Base-by-base conservation (phyloP, 169 alveolate genomes). In the Plasmodium cynomolgi region DNA sequence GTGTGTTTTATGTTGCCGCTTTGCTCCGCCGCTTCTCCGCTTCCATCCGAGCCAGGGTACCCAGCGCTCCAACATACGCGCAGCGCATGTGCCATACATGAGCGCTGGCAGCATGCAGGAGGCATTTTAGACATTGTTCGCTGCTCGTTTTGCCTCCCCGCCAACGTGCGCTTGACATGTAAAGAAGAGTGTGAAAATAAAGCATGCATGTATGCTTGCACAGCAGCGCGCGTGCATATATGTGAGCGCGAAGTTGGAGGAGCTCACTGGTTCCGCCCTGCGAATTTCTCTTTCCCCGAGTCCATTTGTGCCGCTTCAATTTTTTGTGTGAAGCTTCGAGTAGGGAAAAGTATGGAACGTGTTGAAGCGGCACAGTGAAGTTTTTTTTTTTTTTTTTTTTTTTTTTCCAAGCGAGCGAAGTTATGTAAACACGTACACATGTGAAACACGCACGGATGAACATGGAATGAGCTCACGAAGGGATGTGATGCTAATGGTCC, bases 101-200 rank as follows among this genome's bases (percentile, higher is more conserved):
- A 8, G 4, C 37, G 37, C 75, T 68, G 37, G 17, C 37, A 9
- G n/a, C n/a, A 68, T 7, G 20, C 37, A 54, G 62, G 47, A 77
- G n/a, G 47, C 54, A 85, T 33, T 74, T 75, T 75, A 85, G 84
- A 85, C 85, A 85, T 85, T 85, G 31, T 13, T 31, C 37, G 47
- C 71, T 84, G 33, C 37, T 84, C 23, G 31, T 33, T 33, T 83
- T 62, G 11, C 47, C 17, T 83, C 74, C 74, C 47, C 44, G 62
- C 8, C 62, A 50, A 50, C 20, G 62, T 15, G 62, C 23, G 4
- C 23, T 15, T 15, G 8, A 15, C 23, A 68, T 44, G 58, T 26
- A 23, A 20, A 68, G 15, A 68, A 7, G 37, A 26, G 37, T 68
- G 77, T 68, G n/a, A 26, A 68, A 26, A 23, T 68, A 29, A 29